A percentile compares a stretch with the other conserved stretches of the same genome.
These are phyloP conservation scores for Neurospora tetraspora DNA, from an alignment of 495 filamentous ascomycete species.

Conservation along the genomic window DNA sequence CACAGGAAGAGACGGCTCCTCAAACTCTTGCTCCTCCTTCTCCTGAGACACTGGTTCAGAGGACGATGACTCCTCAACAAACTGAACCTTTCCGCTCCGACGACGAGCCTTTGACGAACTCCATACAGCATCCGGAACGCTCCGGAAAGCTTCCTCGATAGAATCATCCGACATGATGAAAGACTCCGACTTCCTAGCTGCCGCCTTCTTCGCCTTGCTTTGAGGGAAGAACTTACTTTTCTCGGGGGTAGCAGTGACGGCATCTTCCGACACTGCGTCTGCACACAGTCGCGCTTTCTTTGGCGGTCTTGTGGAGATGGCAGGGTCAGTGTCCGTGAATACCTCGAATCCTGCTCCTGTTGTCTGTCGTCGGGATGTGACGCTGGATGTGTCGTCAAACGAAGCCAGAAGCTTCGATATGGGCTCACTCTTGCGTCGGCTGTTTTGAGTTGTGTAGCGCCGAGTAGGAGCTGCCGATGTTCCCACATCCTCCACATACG, in stretches of 20 bases:
- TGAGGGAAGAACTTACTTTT: conserved; percentile 35
- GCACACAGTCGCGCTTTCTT: conserved; percentile 42
- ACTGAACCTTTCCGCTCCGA: neutral
- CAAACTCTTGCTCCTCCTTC: neutral
- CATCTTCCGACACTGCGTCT: conserved; percentile 16
- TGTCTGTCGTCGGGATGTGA: conserved; percentile 23
- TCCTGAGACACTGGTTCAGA: neutral
- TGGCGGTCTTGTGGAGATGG: conserved; percentile 26
- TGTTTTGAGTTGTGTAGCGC: conserved; percentile 15
- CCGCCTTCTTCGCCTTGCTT: conserved; percentile 8
- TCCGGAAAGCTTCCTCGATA: conserved; percentile 33
- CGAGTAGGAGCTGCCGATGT: conserved; percentile 9
- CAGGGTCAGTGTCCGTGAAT: conserved; percentile 12
- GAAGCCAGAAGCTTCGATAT: conserved; percentile 25
- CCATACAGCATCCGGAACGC: conserved; percentile 27
- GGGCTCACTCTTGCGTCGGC: conserved; percentile 32
- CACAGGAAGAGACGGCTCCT: neutral
- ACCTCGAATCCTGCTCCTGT: conserved; percentile 13
- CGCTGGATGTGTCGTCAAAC: neutral
- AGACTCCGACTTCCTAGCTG: conserved; percentile 11
- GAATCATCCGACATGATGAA: conserved; percentile 39
- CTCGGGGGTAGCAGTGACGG: conserved; percentile 12
- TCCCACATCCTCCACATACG: conserved; percentile 28
- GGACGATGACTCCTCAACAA: conserved; percentile 3
- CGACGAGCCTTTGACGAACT: neutral